Percentiles rank a stretch among this genome's conserved stretches.
These are phyloP conservation scores for Thuidium tamariscinum DNA, from an alignment of 225 moss, liverwort and hornwort species.

Conservation along the genomic window DNA sequence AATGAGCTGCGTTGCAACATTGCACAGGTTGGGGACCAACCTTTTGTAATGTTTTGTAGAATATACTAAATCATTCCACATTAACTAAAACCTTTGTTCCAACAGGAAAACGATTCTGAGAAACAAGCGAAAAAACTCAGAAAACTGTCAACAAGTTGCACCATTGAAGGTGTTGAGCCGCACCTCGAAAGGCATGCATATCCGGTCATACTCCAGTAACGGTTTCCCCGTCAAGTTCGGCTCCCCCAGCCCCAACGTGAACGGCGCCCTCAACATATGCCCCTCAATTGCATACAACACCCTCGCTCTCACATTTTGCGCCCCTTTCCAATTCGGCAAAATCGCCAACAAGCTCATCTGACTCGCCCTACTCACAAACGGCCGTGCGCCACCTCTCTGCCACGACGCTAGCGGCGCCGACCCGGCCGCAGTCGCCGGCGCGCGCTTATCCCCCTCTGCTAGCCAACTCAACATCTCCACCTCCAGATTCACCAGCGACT, in stretches of 20 bases:
- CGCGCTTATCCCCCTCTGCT: constrained; percentile 49
- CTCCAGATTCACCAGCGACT: constrained; percentile 58
- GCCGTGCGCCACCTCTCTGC: constrained; percentile 26
- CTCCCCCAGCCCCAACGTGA: constrained; percentile 68
- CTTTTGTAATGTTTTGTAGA: no score
- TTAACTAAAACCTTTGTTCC: neutral
- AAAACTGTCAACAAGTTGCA: neutral
- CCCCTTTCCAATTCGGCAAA: constrained; percentile 62
- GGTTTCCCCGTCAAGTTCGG: constrained; percentile 69
- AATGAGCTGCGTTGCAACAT: neutral
- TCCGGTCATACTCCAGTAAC: constrained; percentile 56
- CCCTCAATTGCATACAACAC: constrained; percentile 64
- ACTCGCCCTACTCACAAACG: constrained; percentile 26
- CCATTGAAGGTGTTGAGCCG: neutral
- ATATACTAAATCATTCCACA: neutral
- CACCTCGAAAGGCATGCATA: constrained; percentile 56
- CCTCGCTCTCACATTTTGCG: constrained; percentile 42
- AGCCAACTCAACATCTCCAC: constrained; percentile 56
- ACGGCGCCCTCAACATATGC: constrained; percentile 67
- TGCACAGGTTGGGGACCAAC: neutral
- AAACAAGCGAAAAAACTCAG: neutral
- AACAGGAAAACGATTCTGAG: neutral
- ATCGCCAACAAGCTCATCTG: constrained; percentile 50
- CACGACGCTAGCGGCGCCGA: constrained; percentile 10
- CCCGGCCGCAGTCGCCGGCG: constrained; percentile 36